Evolutionary conservation across 495 filamentous ascomycete species (phyloP).

Genomic region (Thermothielavioides terrestris): DNA sequence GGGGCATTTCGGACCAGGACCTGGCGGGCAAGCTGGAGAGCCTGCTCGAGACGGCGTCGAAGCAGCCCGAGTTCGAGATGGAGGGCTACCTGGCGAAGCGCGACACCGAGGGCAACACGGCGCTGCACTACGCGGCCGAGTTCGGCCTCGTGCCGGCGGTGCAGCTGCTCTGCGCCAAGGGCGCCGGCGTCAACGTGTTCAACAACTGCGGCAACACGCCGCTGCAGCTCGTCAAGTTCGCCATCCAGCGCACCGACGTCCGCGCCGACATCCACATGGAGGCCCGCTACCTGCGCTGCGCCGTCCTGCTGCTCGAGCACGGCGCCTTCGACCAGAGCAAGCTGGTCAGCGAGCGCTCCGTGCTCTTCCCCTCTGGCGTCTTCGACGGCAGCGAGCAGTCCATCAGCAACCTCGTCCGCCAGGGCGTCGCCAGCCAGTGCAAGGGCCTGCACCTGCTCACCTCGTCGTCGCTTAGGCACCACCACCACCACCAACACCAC

Average conservation of each 20-base stretch:
- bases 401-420: slow-evolving; percentile 21
- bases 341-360: slow-evolving; percentile 24
- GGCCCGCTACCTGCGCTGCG: slow-evolving; percentile 26
- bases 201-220: slow-evolving; percentile 32
- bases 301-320: slow-evolving; percentile 24
- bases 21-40: slow-evolving; percentile 16
- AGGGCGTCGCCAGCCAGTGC: slow-evolving; percentile 26
- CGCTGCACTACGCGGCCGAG: slow-evolving; percentile 28
- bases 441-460: slow-evolving; percentile 23
- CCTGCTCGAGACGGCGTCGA: slow-evolving; percentile 13
- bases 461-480: slow-evolving; percentile 13
- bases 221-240: slow-evolving; percentile 29
- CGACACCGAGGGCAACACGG: slow-evolving; percentile 29
- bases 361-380: slow-evolving; percentile 24
- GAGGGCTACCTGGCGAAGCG: slow-evolving; percentile 18
- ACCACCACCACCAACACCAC: too few relatives aligned
- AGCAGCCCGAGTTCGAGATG: slow-evolving; percentile 14
- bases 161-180: slow-evolving; percentile 19
- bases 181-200: slow-evolving; percentile 24
- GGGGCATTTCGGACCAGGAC: slow-evolving; percentile 17
- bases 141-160: slow-evolving; percentile 27
- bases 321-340: slow-evolving; percentile 29
- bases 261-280: slow-evolving; percentile 30
- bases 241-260: slow-evolving; percentile 30
- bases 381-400: slow-evolving; percentile 27